Percentiles rank a stretch among this genome's conserved stretches.
Evolutionary conservation across 1,284 basidiomycete species (phyloP).

Genomic region (Ustilago curta): DNA sequence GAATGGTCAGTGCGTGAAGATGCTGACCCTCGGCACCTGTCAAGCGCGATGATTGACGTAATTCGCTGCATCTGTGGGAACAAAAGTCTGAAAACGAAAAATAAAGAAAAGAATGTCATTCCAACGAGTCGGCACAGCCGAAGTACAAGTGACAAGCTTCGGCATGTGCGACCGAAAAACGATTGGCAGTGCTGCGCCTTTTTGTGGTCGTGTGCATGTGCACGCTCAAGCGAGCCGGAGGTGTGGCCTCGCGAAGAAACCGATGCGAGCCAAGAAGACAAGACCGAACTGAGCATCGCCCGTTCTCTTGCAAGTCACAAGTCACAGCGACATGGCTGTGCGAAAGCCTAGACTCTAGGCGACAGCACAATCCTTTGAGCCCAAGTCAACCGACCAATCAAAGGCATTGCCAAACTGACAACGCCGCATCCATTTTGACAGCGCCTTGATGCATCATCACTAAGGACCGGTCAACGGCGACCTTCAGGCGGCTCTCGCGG

Average conservation of each 20-base stretch:
- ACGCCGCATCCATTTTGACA: neutral
- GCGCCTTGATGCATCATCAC: conserved; percentile 1
- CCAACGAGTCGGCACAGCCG: neutral
- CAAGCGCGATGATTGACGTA: conserved; percentile 27
- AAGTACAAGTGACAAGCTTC: conserved; percentile 9
- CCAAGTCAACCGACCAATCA: neutral
- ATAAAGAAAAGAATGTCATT: conserved; percentile 3
- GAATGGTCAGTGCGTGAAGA: conserved; percentile 13
- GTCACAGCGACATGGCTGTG: conserved; percentile 2
- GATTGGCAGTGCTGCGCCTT: no score
- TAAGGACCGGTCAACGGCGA: neutral
- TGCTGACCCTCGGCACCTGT: no score
- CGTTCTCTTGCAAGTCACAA: neutral
- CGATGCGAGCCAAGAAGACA: conserved; percentile 2
- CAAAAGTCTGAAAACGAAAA: conserved; percentile 1
- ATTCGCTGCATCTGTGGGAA: neutral
- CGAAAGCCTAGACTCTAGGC: neutral
- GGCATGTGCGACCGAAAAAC: conserved; percentile 9
- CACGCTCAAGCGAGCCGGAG: neutral
- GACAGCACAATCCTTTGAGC: neutral
- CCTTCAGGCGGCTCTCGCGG: neutral
- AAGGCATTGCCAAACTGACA: neutral
- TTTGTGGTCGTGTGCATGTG: conserved; percentile 8
- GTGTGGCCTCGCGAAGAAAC: conserved; percentile 1
- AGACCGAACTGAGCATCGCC: neutral